Evolutionary conservation across 2,329 filamentous ascomycete species (phyloP).

Genomic region (Diaporthe amygdali): DNA sequence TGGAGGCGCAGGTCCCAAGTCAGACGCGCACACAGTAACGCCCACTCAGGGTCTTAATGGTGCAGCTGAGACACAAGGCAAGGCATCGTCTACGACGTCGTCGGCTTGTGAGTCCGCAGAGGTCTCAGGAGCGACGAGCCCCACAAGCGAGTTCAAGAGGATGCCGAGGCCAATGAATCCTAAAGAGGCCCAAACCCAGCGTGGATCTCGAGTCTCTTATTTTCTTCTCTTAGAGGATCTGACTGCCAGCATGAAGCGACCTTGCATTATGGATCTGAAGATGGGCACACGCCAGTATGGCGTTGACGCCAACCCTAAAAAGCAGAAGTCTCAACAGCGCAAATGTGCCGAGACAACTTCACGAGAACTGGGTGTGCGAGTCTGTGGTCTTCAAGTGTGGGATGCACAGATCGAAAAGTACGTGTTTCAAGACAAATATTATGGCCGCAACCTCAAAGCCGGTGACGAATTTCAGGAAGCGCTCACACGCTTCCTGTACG

Average conservation of each 20-base stretch:
- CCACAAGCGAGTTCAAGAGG: constrained; percentile 43
- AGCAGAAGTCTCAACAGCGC: constrained; percentile 87
- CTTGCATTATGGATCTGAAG: constrained; percentile 96
- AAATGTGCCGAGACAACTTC: constrained; percentile 96
- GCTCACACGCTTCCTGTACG: constrained; percentile 87
- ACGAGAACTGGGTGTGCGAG: constrained; percentile 84
- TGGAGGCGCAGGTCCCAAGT: constrained; percentile 17
- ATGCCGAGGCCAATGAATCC: constrained; percentile 72
- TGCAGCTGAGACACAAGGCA: constrained; percentile 22
- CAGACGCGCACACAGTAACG: constrained; percentile 15
- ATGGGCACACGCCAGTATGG: constrained; percentile 99
- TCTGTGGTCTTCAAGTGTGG: constrained; percentile 97
- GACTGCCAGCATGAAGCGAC: constrained; percentile 93
- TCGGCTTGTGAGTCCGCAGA: constrained; percentile 41
- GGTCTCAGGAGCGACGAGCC: constrained; percentile 44
- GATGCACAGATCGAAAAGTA: constrained; percentile 83
- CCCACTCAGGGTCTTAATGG: constrained; percentile 18
- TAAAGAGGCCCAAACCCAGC: constrained; percentile 73
- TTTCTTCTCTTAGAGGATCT: constrained; percentile 94
- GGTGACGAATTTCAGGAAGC: constrained; percentile 89
- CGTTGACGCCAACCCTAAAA: constrained; percentile 88
- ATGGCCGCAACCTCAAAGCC: constrained; percentile 84
- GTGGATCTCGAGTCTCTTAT: constrained; percentile 78
- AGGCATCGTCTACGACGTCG: constrained; percentile 19
- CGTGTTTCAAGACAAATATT: constrained; percentile 98